A percentile compares a stretch with the other conserved stretches of the same genome.
Conservation (phyloP, 78 protist species). For the Dictyostelium intermedium region DNA sequence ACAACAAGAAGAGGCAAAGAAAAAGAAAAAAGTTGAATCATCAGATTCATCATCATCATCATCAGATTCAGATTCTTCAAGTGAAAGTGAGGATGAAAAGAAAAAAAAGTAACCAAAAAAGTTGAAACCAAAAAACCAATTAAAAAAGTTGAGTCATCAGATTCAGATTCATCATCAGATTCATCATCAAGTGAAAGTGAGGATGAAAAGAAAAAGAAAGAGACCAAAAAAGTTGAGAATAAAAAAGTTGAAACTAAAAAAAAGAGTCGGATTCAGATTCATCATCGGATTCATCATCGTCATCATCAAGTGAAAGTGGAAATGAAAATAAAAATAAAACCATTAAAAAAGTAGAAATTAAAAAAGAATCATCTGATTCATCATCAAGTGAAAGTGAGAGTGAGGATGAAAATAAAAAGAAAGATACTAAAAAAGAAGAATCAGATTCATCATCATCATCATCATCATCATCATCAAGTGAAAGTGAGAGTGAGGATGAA, state of each 20-base stretch:
- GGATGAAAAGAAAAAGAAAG: not conserved
- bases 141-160: not conserved
- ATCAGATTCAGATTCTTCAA: not conserved
- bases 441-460: not conserved
- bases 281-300: too few relatives aligned
- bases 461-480: not conserved
- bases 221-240: not conserved
- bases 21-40: not conserved
- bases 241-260: not conserved
- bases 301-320: not conserved
- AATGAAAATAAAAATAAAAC: not conserved
- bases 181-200: not conserved
- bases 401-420: not conserved
- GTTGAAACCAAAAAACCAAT: not conserved
- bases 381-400: not conserved
- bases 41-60: not conserved
- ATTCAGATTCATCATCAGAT: slow-evolving; percentile 3
- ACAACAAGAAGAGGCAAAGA: not conserved
- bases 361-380: not conserved
- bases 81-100: slow-evolving; percentile 12
- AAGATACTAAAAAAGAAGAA: not conserved
- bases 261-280: not conserved
- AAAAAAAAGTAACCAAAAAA: not conserved
- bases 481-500: not conserved
- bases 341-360: not conserved